Base-by-base conservation (phyloP, 83 land plant species). In the Picea engelmannii region DNA sequence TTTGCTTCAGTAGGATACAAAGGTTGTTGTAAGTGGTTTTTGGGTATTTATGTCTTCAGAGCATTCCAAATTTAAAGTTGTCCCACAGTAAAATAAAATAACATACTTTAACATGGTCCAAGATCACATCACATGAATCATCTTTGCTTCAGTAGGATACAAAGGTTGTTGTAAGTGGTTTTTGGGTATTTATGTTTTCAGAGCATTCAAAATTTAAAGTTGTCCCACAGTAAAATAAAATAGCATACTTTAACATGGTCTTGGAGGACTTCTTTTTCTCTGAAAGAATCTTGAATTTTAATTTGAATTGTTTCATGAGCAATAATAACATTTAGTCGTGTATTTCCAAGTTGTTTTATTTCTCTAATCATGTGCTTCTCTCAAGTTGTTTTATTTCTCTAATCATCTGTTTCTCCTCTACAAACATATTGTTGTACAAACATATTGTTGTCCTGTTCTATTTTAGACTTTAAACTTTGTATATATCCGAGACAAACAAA, bases 351-450 rank as follows among this genome's bases (percentile, higher is more conserved):
- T 15, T 87, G 91, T 44, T 92, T 86, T 35, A 94, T 90, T 68
- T 94, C 96, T 78, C 87, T 90, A 13, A 94, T 78, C 77, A 94
- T 47, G 69, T 88, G 89, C 84, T 90, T 94, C 82, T 94, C 96
- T 79, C 92, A 94, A 18, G 76, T 38, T 60, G 92, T 62, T 11
- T 91, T 82, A 44, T 83, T 88, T 84, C 86, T 90, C 31, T 94
- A 91, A 86, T 90, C 95, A 66, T 90, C 86, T 25, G 90, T 88
- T 60, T 94, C 82, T 94, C 96, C 80, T 94, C 96, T 23, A 78
- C 52, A 60, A 94, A 62, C 16, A 91, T 82, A 44, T 83, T 88
- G 85, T 87, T 90, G 44, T n/a, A n/a, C n/a, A n/a, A n/a, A n/a
- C n/a, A n/a, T n/a, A n/a, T n/a, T n/a, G n/a, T n/a, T n/a, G n/a